phyloP scores from a whole-genome alignment of 495 filamentous ascomycete genomes.

The Penicillium desertorum region DNA sequence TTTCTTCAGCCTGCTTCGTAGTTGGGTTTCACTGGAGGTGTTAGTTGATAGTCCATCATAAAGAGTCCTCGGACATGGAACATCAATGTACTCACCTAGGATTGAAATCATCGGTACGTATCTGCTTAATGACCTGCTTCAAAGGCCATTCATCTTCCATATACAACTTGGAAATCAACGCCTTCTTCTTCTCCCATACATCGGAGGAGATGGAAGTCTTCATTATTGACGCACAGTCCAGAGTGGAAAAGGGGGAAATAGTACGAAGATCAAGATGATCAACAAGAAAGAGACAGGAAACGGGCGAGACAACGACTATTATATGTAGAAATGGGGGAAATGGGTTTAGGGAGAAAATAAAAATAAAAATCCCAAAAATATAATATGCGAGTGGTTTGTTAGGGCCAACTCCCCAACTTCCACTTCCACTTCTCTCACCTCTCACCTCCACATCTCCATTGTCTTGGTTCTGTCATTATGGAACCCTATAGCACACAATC shows the following conservation, averaged over 20 bases:
- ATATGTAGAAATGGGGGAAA: conserved; percentile 1
- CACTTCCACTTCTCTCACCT: neutral
- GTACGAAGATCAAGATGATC: conserved; percentile 5
- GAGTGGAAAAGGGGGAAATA: neutral
- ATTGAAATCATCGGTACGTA: conserved; percentile 49
- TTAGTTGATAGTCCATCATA: neutral
- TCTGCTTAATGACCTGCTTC: conserved; percentile 52
- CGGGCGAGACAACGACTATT: conserved; percentile 6
- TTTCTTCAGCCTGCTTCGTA: conserved; percentile 50
- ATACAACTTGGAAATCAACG: conserved; percentile 47
- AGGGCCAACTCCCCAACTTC: neutral
- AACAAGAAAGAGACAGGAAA: conserved; percentile 9
- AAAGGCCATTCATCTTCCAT: conserved; percentile 53
- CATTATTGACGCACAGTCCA: conserved; percentile 29
- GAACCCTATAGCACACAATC: neutral
- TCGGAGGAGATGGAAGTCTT: conserved; percentile 50
- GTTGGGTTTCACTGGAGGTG: conserved; percentile 43
- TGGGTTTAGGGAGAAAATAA: neutral
- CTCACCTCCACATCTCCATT: neutral
- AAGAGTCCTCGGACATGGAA: neutral
- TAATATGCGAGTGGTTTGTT: neutral
- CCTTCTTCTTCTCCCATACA: conserved; percentile 52
- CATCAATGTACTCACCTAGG: conserved; percentile 38
- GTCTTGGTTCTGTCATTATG: neutral
- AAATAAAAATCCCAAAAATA: neutral